Evolutionary conservation across 1,284 basidiomycete genomes (phyloP), one percentile per base, ranked within the genome.

Genomic region (Austropuccinia psidii): DNA sequence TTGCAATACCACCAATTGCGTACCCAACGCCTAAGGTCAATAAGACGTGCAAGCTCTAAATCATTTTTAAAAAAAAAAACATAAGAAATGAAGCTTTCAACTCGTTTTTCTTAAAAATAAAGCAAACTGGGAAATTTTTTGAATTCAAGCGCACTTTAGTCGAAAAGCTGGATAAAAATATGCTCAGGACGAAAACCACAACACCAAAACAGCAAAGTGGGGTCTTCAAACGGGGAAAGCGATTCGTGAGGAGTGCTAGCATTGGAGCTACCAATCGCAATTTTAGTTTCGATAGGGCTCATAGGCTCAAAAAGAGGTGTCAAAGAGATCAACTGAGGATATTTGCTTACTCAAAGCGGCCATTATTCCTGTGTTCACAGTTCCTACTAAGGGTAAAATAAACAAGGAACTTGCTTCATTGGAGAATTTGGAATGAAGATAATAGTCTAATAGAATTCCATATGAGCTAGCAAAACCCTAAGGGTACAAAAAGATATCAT

Each of bases 401-500:
- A 55, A 37, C 17, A 41, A 52, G 47, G 45, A n/a, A 31, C 50
- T 52, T 41, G 17, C 9, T 47, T 37, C 11, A 73, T 52, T n/a
- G 45, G 70, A 35, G 43, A 54, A 24, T 37, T 45, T 21, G 47
- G 35, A 52, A 21, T 73, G 33, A 24, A 43, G 60, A 61, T 64
- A 73, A 24, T 62, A 54, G 33, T 64, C 39, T 19, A 73, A 58
- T n/a, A 73, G 27, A 9, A 73, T 60, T 5, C 70, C 70, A 55
- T 62, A 73, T 1, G 70, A 73, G 50, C 45, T 45, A 11, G 70
- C 60, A 45, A 73, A 73, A 2, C 70, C 70, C 70, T 73, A 31
- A n/a, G n/a, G n/a, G n/a, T n/a, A n/a, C n/a, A n/a, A n/a, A n/a
- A n/a, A n/a, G n/a, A n/a, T n/a, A n/a, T n/a, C n/a, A n/a, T n/a